Evolutionary conservation across 345 rosid species (phyloP), one percentile per base, ranked within the genome.

Genomic region (Populus davidiana): DNA sequence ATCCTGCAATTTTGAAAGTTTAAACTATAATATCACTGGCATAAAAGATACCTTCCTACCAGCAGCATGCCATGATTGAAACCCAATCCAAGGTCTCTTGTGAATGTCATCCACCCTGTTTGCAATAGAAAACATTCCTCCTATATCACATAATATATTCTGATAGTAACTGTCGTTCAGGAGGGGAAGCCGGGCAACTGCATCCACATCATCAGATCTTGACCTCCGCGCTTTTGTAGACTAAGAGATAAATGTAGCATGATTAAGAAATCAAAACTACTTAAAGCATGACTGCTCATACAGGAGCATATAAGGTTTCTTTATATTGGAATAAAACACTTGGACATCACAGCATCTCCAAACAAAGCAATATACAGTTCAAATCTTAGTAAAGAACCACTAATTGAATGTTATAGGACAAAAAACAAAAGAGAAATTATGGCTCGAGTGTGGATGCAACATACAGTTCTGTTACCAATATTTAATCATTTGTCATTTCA

Each of bases 61-160:
- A 78, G 95, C 86, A 82, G 98, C 92, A 79, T 85, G 96, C 99
- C 99, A 94, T 80, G 99, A 96, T 78, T 96, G 99, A 84, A 96
- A 96, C 69, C 99, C 99, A 81, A 96, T 96, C 99, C 99, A 96
- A 74, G 99, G 99, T 85, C 98, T 91, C 80, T 73, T 86, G 85
- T 96, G 99, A 85, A 94, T 86, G 83, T 86, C 86, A 83, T 96
- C 99, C 78, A 96, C 94, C 90, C 76, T 89, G 72, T 89, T 89
- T 77, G 99, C 99, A 73, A 96, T 84, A 41, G 98, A 85, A 84
- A 96, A 90, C 97, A 96, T 90, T 84, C 99, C 99, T 79, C 99
- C 99, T 71, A 90, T 83, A 84, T 96, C 99, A 79, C 99, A 94
- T 25, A 94, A 90, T 77, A 89, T 68, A 82, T 92, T 84, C 79